phyloP scores from a whole-genome alignment of 2,329 filamentous ascomycete species.

The Ascochyta clinopodiicola region DNA sequence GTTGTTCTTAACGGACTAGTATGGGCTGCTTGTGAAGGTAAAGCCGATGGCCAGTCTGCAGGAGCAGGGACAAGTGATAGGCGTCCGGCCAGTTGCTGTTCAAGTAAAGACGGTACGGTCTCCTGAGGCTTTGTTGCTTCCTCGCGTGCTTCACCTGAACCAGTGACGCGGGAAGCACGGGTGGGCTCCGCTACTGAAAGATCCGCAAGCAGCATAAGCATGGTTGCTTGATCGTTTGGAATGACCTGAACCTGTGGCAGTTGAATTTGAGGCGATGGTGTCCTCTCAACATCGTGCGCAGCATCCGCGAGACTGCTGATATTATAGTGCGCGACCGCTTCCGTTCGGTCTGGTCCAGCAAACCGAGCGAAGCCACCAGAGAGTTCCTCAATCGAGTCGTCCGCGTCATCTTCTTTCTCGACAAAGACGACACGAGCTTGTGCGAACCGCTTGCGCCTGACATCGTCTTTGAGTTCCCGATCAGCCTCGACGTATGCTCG shows the following conservation, averaged over 20 bases:
- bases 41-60: constrained; percentile 18
- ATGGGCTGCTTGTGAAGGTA: constrained; percentile 28
- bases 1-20: constrained; percentile 23
- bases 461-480: constrained; percentile 42
- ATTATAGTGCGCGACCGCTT: constrained; percentile 48
- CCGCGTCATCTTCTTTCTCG: constrained; percentile 39
- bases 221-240: constrained; percentile 51
- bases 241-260: constrained; percentile 31
- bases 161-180: neutral
- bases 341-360: constrained; percentile 50
- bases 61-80: constrained; percentile 26
- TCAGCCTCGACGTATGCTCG: constrained; percentile 50
- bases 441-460: constrained; percentile 32
- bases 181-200: constrained; percentile 36
- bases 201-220: constrained; percentile 49
- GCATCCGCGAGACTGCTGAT: constrained; percentile 45
- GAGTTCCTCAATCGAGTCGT: constrained; percentile 38
- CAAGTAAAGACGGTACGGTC: constrained; percentile 21
- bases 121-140: neutral
- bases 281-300: constrained; percentile 43
- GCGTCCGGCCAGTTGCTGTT: constrained; percentile 22
- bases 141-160: neutral
- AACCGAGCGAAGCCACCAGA: constrained; percentile 50
- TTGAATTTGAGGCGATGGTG: constrained; percentile 33
- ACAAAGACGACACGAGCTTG: constrained; percentile 33